phyloP scores from a whole-genome alignment of 495 filamentous ascomycete species.

The Aspergillus hancockii region DNA sequence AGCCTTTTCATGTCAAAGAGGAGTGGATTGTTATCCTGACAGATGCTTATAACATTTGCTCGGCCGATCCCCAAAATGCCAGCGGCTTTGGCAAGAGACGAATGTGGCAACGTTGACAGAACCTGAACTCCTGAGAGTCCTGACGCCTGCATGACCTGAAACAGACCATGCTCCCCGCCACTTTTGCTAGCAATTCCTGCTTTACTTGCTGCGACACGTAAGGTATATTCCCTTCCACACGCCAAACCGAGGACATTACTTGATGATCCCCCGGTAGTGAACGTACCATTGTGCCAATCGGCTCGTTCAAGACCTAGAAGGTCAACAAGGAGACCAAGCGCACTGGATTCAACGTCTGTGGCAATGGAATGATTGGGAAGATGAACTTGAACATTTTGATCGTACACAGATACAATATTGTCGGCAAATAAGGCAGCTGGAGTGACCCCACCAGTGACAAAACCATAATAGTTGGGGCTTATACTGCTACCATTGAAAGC shows the following conservation, averaged over 20 bases:
- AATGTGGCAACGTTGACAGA: conserved; percentile 79
- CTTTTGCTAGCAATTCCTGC: conserved; percentile 40
- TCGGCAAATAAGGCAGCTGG: conserved; percentile 86
- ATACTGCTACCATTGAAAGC: conserved; percentile 63
- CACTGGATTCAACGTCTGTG: conserved; percentile 71
- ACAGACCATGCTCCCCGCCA: conserved; percentile 69
- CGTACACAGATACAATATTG: conserved; percentile 71
- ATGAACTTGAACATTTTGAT: conserved; percentile 88
- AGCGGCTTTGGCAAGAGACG: conserved; percentile 79
- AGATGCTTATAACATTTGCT: conserved; percentile 62
- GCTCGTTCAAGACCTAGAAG: conserved; percentile 62
- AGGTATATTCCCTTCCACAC: conserved; percentile 68
- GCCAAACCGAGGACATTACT: conserved; percentile 83
- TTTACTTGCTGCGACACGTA: conserved; percentile 45
- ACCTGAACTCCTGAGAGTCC: conserved; percentile 70
- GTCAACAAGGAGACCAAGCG: conserved; percentile 67
- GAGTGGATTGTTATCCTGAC: conserved; percentile 56
- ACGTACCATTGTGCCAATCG: conserved; percentile 57
- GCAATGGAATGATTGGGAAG: conserved; percentile 70
- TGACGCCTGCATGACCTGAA: conserved; percentile 62
- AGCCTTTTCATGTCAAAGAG: conserved; percentile 64
- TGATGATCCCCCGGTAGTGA: conserved; percentile 88
- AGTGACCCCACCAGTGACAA: conserved; percentile 80
- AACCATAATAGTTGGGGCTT: conserved; percentile 77
- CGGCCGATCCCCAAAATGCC: conserved; percentile 78